Conservation (phyloP, 768 basidiomycete genomes). For the Phylloporus scabripes region DNA sequence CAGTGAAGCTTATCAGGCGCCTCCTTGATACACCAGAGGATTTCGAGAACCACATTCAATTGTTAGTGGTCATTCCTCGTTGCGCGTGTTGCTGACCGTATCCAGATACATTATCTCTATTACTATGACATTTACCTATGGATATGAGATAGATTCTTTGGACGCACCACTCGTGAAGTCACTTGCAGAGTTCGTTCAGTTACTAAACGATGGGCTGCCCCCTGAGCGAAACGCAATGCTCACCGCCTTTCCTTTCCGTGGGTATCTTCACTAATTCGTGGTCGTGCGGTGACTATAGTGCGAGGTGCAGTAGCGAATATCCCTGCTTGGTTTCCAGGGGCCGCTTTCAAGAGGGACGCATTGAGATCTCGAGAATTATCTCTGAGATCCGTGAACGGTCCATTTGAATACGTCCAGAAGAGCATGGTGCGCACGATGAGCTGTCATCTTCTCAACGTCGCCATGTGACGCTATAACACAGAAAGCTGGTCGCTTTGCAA, state of each 20-base stretch:
- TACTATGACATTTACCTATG: slow-evolving; percentile 29
- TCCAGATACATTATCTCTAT: slow-evolving; percentile 28
- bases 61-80: slow-evolving; percentile 11
- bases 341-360: slow-evolving; percentile 25
- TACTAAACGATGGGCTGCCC: slow-evolving; percentile 20
- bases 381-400: slow-evolving; percentile 18
- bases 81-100: neutral
- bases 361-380: slow-evolving; percentile 25
- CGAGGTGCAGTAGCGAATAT: slow-evolving; percentile 21
- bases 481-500: slow-evolving; percentile 20
- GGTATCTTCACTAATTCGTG: neutral
- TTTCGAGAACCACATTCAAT: slow-evolving; percentile 23
- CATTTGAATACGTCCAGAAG: slow-evolving; percentile 26
- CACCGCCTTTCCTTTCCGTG: slow-evolving; percentile 27
- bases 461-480: slow-evolving; percentile 8
- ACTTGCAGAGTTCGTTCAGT: slow-evolving; percentile 17
- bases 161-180: slow-evolving; percentile 25
- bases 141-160: slow-evolving; percentile 24
- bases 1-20: slow-evolving; percentile 12
- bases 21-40: slow-evolving; percentile 20
- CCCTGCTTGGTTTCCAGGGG: slow-evolving; percentile 29
- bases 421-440: slow-evolving; percentile 18
- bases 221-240: slow-evolving; percentile 27
- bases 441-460: neutral
- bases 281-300: neutral